Base-by-base conservation (phyloP, 73 alveolate genomes). In the Paramecium octaurelia region DNA sequence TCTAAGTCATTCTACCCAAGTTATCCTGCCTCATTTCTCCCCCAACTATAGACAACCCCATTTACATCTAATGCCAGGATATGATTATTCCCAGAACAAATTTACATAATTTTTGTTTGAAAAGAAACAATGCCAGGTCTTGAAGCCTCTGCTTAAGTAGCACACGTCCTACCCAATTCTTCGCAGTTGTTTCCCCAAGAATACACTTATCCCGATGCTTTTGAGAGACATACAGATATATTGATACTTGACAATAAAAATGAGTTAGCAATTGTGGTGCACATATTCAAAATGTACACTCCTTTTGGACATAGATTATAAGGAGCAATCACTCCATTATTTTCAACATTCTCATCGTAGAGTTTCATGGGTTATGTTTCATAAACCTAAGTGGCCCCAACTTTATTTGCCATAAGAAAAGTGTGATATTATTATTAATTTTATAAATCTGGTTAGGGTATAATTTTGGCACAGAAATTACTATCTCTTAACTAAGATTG, bases 1-100 rank as follows among this genome's bases (percentile, higher is more conserved):
- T 75, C 88, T 14, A 44, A 11, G 7, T 86, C 93, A 75, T 75
- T 34, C 16, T 75, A 20, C n/a, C 88, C 88, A 14, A 75, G 59
- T 75, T 75, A 75, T 44, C 88, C 88, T 31, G 36, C 21, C 38
- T 75, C 88, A 75, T 75, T 75, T 75, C 60, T 75, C 11, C 88
- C 88, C 88, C 88, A 75, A 75, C 68, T 75, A 75, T 34, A 36
- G 9, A 75, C 46, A 34, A 31, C 40, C 3, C 88, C 88, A 36
- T 75, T 34, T 18, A 36, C 46, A 40, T 75, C 88, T 3, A 75
- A 24, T n/a, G 88, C 88, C 10, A 75, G 57, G 16, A 75, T 44
- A 36, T 75, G 88, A 75, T 75, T 75, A 36, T 36, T 36, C 10
- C 88, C 88, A 36, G 88, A 36, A 68, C 84, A 68, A 23, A 68